phyloP scores from a whole-genome alignment of 2,329 filamentous ascomycete genomes.

The Ophiobolus disseminans region DNA sequence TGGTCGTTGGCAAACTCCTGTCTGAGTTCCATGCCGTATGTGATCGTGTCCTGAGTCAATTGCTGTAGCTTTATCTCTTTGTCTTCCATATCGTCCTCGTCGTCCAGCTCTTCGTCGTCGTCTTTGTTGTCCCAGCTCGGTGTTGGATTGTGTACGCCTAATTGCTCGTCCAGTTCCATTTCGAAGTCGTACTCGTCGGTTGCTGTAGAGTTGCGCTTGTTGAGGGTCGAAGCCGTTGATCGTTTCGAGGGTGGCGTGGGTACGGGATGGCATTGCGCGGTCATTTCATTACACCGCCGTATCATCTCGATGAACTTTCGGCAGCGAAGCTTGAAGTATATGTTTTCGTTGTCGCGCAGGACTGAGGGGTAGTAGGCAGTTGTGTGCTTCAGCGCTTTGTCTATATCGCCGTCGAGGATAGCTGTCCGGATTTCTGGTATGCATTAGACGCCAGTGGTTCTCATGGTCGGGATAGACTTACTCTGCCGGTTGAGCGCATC shows the following conservation, averaged over 20 bases:
- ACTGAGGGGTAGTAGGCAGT: constrained; percentile 80
- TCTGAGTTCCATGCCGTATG: constrained; percentile 80
- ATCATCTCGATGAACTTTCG: constrained; percentile 93
- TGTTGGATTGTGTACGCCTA: constrained; percentile 44
- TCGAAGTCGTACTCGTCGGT: constrained; percentile 62
- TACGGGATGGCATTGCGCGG: constrained; percentile 38
- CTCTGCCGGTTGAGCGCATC: constrained; percentile 88
- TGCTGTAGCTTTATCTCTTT: constrained; percentile 45
- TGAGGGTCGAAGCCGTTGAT: constrained; percentile 32
- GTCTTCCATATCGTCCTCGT: constrained; percentile 44
- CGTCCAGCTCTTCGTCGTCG: constrained; percentile 49
- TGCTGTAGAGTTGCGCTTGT: constrained; percentile 48
- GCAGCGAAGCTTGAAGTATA: constrained; percentile 87
- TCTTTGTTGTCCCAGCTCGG: constrained; percentile 36
- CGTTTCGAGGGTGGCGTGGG: constrained; percentile 39
- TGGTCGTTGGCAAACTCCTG: constrained; percentile 77
- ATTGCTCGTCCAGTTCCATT: constrained; percentile 64
- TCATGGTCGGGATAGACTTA: constrained; percentile 53
- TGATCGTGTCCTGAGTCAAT: constrained; percentile 73
- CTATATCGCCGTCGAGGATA: constrained; percentile 90
- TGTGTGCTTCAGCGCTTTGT: constrained; percentile 84
- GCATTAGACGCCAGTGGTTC: constrained; percentile 7
- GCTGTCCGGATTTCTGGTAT: constrained; percentile 78
- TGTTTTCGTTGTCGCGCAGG: constrained; percentile 78
- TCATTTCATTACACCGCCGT: constrained; percentile 51